phyloP scores from a whole-genome alignment of 2,329 filamentous ascomycete genomes.

The Fusarium fujikuroi region DNA sequence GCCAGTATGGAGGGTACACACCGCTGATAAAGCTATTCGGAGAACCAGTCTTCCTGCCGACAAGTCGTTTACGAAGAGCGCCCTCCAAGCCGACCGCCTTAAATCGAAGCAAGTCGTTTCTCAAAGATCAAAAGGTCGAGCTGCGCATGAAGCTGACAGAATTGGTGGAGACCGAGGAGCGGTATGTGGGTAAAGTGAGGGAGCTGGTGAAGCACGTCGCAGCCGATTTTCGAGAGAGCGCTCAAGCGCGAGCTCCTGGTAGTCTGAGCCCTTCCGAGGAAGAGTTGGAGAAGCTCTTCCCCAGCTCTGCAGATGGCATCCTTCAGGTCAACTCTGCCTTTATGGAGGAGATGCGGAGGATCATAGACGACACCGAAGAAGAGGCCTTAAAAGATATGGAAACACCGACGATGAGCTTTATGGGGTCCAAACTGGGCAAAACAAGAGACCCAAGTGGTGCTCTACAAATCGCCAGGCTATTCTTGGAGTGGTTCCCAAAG shows the following conservation, averaged over 20 bases:
- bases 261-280: slow-evolving; percentile 78
- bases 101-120: slow-evolving; percentile 81
- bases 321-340: slow-evolving; percentile 85
- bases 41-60: slow-evolving; percentile 86
- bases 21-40: slow-evolving; percentile 82
- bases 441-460: slow-evolving; percentile 81
- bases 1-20: slow-evolving; percentile 81
- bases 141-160: slow-evolving; percentile 90
- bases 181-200: slow-evolving; percentile 89
- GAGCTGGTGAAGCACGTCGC: slow-evolving; percentile 85
- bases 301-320: slow-evolving; percentile 81
- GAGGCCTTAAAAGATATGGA: slow-evolving; percentile 83
- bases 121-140: slow-evolving; percentile 83
- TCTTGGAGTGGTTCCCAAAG: slow-evolving; percentile 91
- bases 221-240: slow-evolving; percentile 79
- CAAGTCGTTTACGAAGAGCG: slow-evolving; percentile 82
- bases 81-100: slow-evolving; percentile 87
- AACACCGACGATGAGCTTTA: slow-evolving; percentile 55
- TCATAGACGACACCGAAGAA: slow-evolving; percentile 86
- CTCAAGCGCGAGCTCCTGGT: slow-evolving; percentile 64
- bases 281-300: slow-evolving; percentile 82
- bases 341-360: slow-evolving; percentile 76
- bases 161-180: slow-evolving; percentile 90
- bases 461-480: slow-evolving; percentile 79
- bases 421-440: slow-evolving; percentile 58